Base-by-base conservation (phyloP, 305 asterid species). In the Solanum chacoense region DNA sequence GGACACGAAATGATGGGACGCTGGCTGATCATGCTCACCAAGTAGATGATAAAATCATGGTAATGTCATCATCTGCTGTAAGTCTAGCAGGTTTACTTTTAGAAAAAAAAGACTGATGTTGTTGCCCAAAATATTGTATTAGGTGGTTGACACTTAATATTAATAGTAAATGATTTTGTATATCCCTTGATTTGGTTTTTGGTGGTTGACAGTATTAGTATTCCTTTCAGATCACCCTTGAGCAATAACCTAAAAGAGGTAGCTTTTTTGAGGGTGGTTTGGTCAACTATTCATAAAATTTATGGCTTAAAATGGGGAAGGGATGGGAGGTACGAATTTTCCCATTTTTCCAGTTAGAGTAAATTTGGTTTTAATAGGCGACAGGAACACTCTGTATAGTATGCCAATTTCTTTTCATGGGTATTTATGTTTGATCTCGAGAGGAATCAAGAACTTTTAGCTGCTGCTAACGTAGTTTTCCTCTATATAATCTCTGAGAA, bases 21-120 rank as follows among this genome's bases (percentile, higher is more conserved):
- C 91, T 88, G 22, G 89, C 87, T 76, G 92, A 91, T 90, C 89
- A 89, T 73, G 91, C 86, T 90, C 94, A 88, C 90, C 94, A 79
- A 65, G 80, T 65, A 18, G 92, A 92, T 73, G 92, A 89, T 89
- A 88, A 93, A 86, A 90, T 88, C 83, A 89, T 75, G 98, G 99
- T 97, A 94, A 91, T 77, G 85, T 59, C 87, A 55, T 84, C 75
- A 84, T 7, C 38, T 32, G 87, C 75, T 32, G 74, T 6, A 0
- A 32, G 73, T 1, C 45, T 84, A 84, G 87, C 74, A 31, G 50
- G 45, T n/a, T 55, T 84, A 32, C n/a, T 26, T 84, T 7, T 32
- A 55, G 31, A 29, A 29, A 81, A 81, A 42, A 80, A 81, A 2
- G 14, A 34, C 42, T 31, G 38, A 83, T 28, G 28, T 24, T 80